Base-by-base conservation (phyloP, 345 rosid species). In the Eucalyptus pauciflora region DNA sequence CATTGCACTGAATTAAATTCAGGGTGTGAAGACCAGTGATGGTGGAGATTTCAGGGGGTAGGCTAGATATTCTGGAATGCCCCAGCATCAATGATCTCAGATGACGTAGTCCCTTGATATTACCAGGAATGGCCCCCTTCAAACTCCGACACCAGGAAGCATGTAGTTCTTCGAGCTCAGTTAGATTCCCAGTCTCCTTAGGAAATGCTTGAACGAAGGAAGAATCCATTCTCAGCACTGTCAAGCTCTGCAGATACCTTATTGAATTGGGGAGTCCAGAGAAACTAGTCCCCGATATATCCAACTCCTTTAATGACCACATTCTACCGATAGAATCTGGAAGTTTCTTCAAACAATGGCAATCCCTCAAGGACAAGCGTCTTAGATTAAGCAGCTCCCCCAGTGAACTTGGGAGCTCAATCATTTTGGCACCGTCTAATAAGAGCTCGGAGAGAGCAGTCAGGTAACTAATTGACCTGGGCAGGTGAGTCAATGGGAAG, bases 21-120 rank as follows among this genome's bases (percentile, higher is more conserved):
- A 64, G 37, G 37, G 71, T 29, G 10, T 2, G 71, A 64, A 64
- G 71, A n/a, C 18, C 8, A 7, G 37, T 0, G 37, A 64, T 29
- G 37, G 37, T n/a, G 17, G 37, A n/a, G 3, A 64, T 3, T 64
- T 64, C 71, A 2, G 18, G 0, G 10, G 71, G 37, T 29, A 64
- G 37, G 37, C 18, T 64, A 64, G 71, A 64, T 3, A 64, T n/a
- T 3, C 37, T 2, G 18, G 71, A 64, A n/a, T 64, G 37, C 10
- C 71, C 37, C 37, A 64, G 5, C 3, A 1, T 12, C 46, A 51
- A 86, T 51, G 52, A 33, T 87, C 25, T 10, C 37, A 87, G 80
- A 62, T 3, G 15, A 8, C 0, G 51, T 29, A 87, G 50, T 7
- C 1, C 11, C 29, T 9, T 0, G 1, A 87, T 54, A 58, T 16